Percentiles rank a stretch among this genome's conserved stretches.
Evolutionary conservation across 2,329 filamentous ascomycete species (phyloP).

Genomic region (Neonectria sp.): DNA sequence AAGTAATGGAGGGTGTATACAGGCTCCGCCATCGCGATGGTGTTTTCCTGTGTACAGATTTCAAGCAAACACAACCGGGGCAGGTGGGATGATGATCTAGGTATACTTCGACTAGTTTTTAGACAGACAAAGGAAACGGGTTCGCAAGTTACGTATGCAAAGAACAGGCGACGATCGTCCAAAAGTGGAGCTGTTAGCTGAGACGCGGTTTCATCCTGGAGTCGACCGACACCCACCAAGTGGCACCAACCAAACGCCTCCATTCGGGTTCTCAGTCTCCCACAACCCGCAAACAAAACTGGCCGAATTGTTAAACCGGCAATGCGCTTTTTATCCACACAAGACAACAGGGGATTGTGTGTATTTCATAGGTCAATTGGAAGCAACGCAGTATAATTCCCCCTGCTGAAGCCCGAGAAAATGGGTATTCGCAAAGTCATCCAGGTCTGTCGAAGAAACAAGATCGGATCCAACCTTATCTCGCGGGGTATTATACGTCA

Average conservation of each 20-base stretch:
- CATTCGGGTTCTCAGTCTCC: slow-evolving; percentile 11
- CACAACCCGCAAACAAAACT: slow-evolving; percentile 9
- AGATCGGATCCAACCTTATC: slow-evolving; percentile 23
- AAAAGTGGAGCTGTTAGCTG: slow-evolving; percentile 34
- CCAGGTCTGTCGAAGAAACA: background rate
- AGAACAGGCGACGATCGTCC: slow-evolving; percentile 13
- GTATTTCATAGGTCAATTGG: background rate
- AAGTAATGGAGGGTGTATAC: slow-evolving; percentile 50
- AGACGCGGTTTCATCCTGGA: slow-evolving; percentile 30
- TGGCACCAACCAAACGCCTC: slow-evolving; percentile 17
- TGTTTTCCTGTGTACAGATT: slow-evolving; percentile 1
- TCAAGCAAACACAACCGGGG: slow-evolving; percentile 2
- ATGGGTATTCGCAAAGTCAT: background rate
- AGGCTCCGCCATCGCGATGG: slow-evolving; percentile 33
- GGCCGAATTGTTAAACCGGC: background rate
- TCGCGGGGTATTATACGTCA: background rate
- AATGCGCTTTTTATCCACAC: background rate
- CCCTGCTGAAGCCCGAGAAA: too few species aligned
- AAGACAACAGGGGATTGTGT: background rate
- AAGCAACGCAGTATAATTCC: too few species aligned
- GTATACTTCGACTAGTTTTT: background rate
- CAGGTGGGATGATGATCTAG: background rate
- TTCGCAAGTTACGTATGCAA: slow-evolving; percentile 26
- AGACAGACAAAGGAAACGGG: slow-evolving; percentile 20
- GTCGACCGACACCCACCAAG: slow-evolving; percentile 6